A percentile compares a stretch with the other conserved stretches of the same genome.
Evolutionary conservation across 192 early-diverging fungal species (phyloP).

Genomic region (Phlyctochytrium bullatum): DNA sequence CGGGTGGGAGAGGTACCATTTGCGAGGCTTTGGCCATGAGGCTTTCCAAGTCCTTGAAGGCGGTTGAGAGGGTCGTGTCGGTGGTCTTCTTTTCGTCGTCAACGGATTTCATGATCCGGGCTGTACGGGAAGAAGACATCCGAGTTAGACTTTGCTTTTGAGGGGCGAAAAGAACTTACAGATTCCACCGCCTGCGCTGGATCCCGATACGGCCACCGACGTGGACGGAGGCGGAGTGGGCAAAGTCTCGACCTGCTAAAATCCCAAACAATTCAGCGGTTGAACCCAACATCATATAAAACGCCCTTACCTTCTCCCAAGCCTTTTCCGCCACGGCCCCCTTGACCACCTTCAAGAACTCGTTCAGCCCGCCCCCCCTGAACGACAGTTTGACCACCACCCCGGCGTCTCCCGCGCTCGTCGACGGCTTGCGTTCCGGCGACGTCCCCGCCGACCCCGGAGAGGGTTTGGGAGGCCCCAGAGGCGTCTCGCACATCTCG

Average conservation of each 20-base stretch:
- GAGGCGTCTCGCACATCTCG: conserved; percentile 78
- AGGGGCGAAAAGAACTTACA: conserved; percentile 31
- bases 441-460: conserved; percentile 1
- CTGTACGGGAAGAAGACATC: conserved; percentile 28
- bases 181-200: conserved; percentile 39
- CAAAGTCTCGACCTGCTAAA: background rate
- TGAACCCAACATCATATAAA: no score
- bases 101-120: conserved; percentile 63
- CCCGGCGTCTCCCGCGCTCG: background rate
- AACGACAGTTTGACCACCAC: conserved; percentile 71
- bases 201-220: background rate
- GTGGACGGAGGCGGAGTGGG: background rate
- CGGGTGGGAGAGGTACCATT: conserved; percentile 60
- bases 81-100: conserved; percentile 63
- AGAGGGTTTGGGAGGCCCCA: no score
- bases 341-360: conserved; percentile 66
- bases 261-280: no score
- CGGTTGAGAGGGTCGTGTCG: conserved; percentile 69
- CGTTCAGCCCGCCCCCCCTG: conserved; percentile 62
- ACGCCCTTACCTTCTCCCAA: conserved; percentile 57
- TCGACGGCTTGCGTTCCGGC: conserved; percentile 1
- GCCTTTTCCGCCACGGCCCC: conserved; percentile 53
- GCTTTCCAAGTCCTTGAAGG: conserved; percentile 86
- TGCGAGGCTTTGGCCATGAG: conserved; percentile 85
- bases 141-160: background rate